phyloP scores from a whole-genome alignment of 495 filamentous ascomycete genomes.

The Xanthoparmelia taractica region DNA sequence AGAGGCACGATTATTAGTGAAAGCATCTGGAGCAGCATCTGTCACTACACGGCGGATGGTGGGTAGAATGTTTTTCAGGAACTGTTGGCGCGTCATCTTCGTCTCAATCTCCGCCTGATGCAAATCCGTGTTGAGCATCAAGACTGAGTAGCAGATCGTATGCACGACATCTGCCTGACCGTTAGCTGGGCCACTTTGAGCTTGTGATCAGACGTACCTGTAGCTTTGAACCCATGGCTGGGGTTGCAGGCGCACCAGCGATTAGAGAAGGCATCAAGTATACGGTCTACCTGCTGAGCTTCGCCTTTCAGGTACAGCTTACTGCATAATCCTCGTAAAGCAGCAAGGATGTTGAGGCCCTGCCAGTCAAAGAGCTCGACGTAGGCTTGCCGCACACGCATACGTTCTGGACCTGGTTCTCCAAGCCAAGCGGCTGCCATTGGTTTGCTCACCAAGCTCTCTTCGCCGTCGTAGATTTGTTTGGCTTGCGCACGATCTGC shows the following conservation, averaged over 20 bases:
- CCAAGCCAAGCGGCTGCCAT: slow-evolving; percentile 86
- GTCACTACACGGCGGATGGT: slow-evolving; percentile 70
- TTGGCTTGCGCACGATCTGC: slow-evolving; percentile 63
- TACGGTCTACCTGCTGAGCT: slow-evolving; percentile 93
- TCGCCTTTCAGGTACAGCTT: slow-evolving; percentile 83
- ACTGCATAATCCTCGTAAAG: slow-evolving; percentile 71
- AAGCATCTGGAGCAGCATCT: slow-evolving; percentile 60
- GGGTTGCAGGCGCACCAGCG: slow-evolving; percentile 94
- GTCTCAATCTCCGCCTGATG: slow-evolving; percentile 89
- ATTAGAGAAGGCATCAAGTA: slow-evolving; percentile 77
- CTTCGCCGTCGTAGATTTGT: slow-evolving; percentile 79
- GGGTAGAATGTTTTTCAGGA: slow-evolving; percentile 92
- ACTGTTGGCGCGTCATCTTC: slow-evolving; percentile 92
- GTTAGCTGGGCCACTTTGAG: slow-evolving; percentile 6
- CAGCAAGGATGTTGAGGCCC: slow-evolving; percentile 69
- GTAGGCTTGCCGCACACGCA: slow-evolving; percentile 68
- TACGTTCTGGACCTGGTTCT: slow-evolving; percentile 58
- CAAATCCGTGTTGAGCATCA: slow-evolving; percentile 92
- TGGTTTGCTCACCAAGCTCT: slow-evolving; percentile 66
- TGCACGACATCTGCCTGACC: slow-evolving; percentile 72
- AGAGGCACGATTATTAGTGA: slow-evolving; percentile 47
- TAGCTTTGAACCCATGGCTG: slow-evolving; percentile 85
- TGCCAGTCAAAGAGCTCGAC: slow-evolving; percentile 87
- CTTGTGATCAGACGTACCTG: slow-evolving; percentile 48
- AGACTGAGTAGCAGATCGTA: slow-evolving; percentile 92